Conservation (phyloP, 257 asterid species). For the Solanum microdontum region DNA sequence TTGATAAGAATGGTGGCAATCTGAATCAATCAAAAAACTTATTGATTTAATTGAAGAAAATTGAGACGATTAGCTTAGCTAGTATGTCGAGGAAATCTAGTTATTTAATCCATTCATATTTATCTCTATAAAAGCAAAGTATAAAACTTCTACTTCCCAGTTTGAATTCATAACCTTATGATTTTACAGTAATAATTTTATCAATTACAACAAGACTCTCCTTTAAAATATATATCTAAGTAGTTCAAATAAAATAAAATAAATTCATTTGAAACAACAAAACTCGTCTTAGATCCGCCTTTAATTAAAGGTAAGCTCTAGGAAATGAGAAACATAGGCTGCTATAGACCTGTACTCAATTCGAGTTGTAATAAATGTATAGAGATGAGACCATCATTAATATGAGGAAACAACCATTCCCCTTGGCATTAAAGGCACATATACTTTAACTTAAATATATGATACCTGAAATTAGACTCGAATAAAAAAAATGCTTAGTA, state of each 20-base stretch:
- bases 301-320: background rate
- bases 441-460: background rate
- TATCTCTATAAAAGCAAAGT: background rate
- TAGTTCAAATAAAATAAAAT: background rate
- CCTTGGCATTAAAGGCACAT: background rate
- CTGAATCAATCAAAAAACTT: too few relatives aligned
- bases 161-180: background rate
- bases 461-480: background rate
- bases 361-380: conserved; percentile 33
- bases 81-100: background rate
- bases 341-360: conserved; percentile 28
- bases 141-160: background rate
- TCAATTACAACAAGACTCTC: background rate
- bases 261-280: background rate
- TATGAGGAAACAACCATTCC: background rate
- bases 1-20: background rate
- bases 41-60: background rate
- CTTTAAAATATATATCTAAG: background rate
- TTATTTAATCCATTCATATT: background rate
- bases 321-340: conserved; percentile 59
- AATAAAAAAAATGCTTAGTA: background rate
- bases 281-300: background rate
- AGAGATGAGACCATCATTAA: background rate
- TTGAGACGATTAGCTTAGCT: background rate
- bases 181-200: too few relatives aligned